These are phyloP conservation scores for Neofusicoccum sp. DNA, from an alignment of 2,329 filamentous ascomycete genomes.

Conservation along the genomic window DNA sequence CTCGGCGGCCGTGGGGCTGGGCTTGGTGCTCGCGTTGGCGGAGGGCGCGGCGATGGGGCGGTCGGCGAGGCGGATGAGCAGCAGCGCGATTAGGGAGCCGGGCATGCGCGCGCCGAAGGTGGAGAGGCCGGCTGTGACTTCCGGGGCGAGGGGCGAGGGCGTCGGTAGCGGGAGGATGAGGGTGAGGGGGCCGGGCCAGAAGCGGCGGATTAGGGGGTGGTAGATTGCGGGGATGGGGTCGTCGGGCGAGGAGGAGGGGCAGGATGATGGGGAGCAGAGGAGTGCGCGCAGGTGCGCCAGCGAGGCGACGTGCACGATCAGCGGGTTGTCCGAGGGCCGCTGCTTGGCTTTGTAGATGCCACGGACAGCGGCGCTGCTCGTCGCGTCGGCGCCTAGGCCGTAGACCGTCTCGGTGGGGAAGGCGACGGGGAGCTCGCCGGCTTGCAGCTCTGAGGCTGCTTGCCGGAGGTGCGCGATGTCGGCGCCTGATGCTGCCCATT, in stretches of 20 bases:
- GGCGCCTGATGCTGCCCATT: conserved; percentile 34
- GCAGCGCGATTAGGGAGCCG: conserved; percentile 75
- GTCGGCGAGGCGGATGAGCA: conserved; percentile 76
- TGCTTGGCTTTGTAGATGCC: conserved; percentile 94
- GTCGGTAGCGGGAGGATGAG: conserved; percentile 77
- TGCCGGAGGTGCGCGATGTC: conserved; percentile 57
- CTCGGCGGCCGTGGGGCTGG: conserved; percentile 84
- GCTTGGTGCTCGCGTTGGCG: conserved; percentile 90
- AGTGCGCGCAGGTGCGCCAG: conserved; percentile 70
- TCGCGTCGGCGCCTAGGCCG: conserved; percentile 93
- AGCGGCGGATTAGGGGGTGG: conserved; percentile 69
- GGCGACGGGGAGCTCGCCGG: conserved; percentile 73
- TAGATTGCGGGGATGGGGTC: conserved; percentile 72
- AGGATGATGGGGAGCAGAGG: conserved; percentile 37
- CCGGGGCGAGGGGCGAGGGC: conserved; percentile 72
- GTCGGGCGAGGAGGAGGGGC: background rate
- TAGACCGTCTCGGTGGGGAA: conserved; percentile 99
- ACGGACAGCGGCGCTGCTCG: conserved; percentile 74
- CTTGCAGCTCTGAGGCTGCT: conserved; percentile 65
- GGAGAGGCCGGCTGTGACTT: conserved; percentile 80
- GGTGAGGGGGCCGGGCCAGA: conserved; percentile 94
- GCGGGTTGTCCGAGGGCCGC: conserved; percentile 86
- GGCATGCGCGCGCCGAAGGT: conserved; percentile 94
- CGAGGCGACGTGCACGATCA: conserved; percentile 89
- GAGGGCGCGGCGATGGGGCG: conserved; percentile 86